Base-by-base conservation (phyloP, 805 yeast species). In the Lachancea dasiensis region DNA sequence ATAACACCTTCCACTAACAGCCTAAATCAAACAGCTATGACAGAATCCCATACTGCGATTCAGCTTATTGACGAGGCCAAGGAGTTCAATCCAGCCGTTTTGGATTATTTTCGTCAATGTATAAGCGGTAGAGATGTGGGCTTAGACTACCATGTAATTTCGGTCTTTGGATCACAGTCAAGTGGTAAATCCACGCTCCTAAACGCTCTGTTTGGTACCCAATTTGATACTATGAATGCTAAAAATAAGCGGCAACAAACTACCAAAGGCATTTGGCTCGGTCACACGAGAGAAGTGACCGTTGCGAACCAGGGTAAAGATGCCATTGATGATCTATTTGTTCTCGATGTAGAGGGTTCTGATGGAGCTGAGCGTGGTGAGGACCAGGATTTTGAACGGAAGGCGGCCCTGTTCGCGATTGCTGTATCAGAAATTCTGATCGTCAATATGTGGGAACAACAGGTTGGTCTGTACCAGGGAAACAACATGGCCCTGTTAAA, bases 361-460 rank as follows among this genome's bases (percentile, higher is more conserved):
- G 98, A 92, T 64, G 97, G 98, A 34, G 74, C 96, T 43, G 98
- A 92, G 63, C 75, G 97, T 39, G 97, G 97, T 18, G 98, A 92
- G 52, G 97, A 92, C 61, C 97, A 92, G 62, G 98, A 92, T 63
- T 92, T 92, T 60, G 98, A 92, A 63, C 75, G 98, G 41, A 92
- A 92, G 51, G 89, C 96, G 1, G 97, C 97, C 0, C 66, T 92
- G 29, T 92, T 92, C 67, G 97, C 98, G 0, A 68, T 92, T 44
- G 77, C 97, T 8, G 89, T 96, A 0, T 79, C 92, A 11, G 97
- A 92, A 55, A 79, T 89, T 4, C 69, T 92, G 50, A 86, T 92
- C 44, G 82, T 92, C 29, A 92, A 92, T 60, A 77, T 90, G 55
- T 92, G 97, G 97, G 98, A 92, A 60, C 83, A 86, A 50, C 98